Percentiles rank a stretch among this genome's conserved stretches.
Conservation (phyloP, 441 rosid species). For the Erodium trifolium region DNA sequence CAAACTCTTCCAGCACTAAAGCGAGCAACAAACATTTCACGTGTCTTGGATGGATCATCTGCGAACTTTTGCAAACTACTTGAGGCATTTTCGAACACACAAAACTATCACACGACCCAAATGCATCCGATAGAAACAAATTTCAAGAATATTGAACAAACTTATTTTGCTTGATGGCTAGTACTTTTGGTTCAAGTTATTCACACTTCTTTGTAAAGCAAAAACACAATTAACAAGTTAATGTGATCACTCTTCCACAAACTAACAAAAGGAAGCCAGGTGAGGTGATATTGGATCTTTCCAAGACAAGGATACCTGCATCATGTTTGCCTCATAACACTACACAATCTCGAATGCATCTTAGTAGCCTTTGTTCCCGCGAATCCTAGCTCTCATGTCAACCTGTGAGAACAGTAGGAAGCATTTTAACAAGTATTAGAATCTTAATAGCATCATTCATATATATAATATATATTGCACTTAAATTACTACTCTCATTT, state of each 20-base stretch:
- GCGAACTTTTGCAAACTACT: not conserved
- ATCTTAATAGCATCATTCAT: too few relatives aligned
- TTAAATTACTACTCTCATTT: not conserved
- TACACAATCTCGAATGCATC: not conserved
- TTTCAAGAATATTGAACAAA: not conserved
- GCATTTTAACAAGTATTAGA: not conserved
- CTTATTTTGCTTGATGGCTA: not conserved
- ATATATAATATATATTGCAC: not conserved
- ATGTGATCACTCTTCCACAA: not conserved
- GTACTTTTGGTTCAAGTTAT: not conserved
- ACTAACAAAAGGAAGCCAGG: not conserved
- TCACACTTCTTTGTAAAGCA: not conserved
- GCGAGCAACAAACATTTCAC: too few relatives aligned
- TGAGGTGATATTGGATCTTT: not conserved
- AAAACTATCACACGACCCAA: not conserved
- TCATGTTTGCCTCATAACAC: not conserved
- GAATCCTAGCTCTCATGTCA: slow-evolving; percentile 80
- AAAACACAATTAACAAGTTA: not conserved
- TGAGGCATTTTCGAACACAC: not conserved
- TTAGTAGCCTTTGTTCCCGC: slow-evolving; percentile 74
- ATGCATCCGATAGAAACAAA: not conserved
- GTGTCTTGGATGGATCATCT: too few relatives aligned
- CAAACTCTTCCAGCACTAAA: too few relatives aligned
- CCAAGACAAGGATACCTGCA: not conserved
- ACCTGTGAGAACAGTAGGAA: slow-evolving; percentile 26